Base-by-base conservation (phyloP, 1,139 yeast species). In the Candida neerlandica region DNA sequence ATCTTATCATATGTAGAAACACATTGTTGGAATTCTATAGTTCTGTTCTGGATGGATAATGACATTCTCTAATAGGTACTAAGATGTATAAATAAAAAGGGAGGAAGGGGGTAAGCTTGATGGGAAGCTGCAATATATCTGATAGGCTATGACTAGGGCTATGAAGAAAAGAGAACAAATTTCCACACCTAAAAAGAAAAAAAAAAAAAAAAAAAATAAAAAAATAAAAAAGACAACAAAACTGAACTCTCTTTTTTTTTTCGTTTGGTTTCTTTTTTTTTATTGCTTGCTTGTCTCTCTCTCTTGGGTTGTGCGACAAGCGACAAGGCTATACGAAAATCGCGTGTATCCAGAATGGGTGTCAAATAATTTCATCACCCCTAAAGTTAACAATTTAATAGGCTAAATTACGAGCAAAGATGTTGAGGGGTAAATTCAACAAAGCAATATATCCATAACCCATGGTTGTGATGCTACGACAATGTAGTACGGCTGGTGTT, bases 11-110 rank as follows among this genome's bases (percentile, higher is more conserved):
- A 82, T 2, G 90, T 81, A 41, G 81, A 70, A 38, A 90, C 96
- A 64, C 96, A 89, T 62, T 89, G 90, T 57, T 88, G 89, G 73
- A 89, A 90, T 75, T 90, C 96, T 57, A 80, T 77, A 12, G 96
- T 89, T 54, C 97, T 73, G 67, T 90, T 91, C 63, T 88, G 92
- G 48, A 87, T 75, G 38, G 69, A 55, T 27, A 63, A 54, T 21
- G 67, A 61, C 70, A 65, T 65, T 27, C 27, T 32, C 46, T 27
- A 23, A 23, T 5, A n/a, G 27, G 27, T 23, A 10, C 10, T 6
- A 4, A 10, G 27, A 23, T 23, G 27, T 23, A 42, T 21, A 15
- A 27, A 16, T 16, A 41, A 12, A 16, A 18, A 15, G 34, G 18
- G 4, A 19, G 14, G 27, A n/a, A 6, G 26, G 9, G 11, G 23